Evolutionary conservation across 768 basidiomycete genomes (phyloP), one percentile per base, ranked within the genome.

Genomic region (Termitomyces eurrhizus): DNA sequence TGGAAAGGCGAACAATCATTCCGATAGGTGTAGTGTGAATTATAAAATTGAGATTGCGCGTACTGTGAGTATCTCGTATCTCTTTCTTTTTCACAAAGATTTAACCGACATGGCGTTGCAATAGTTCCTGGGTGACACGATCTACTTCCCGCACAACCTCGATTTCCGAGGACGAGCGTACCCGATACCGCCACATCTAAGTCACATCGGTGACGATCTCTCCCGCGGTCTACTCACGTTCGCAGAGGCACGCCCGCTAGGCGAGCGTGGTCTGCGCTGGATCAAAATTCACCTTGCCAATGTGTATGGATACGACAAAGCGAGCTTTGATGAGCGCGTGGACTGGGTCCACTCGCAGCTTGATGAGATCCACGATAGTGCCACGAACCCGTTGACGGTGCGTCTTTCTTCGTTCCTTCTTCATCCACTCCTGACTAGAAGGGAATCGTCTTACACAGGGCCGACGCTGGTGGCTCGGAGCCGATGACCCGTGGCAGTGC

Each of bases 111-210:
- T 42, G 41, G 7, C 42, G 2, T 7, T 21, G 18, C 18, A 11
- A 5, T 29, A 93, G 88, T 97, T 95, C 81, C 77, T 95, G 54
- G 85, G 86, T 57, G 96, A 97, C 65, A 85, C 77, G 0, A 88
- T 98, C 71, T 98, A 93, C 74, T 80, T 95, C 53, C 95, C 96
- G 0, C 96, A 98, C 73, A 98, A 97, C 72, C 78, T 98, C 67
- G 97, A 99, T 74, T 99, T 98, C 81, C 87, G 96, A 61, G 97
- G 97, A 8, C 89, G 96, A 56, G 94, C 96, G 0, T 99, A 99
- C 70, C 96, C 97, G 12, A 88, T 97, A 46, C 95, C 96, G 1
- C 94, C 95, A 4, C 93, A 98, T 77, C 80, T 99, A 56, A 94
- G 88, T 67, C 96, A 98, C 66, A 90, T 98, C 57, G 95, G 96